Evolutionary conservation across 2,329 filamentous ascomycete genomes (phyloP), one percentile per base, ranked within the genome.

Genomic region (Scedosporium apiospermum): DNA sequence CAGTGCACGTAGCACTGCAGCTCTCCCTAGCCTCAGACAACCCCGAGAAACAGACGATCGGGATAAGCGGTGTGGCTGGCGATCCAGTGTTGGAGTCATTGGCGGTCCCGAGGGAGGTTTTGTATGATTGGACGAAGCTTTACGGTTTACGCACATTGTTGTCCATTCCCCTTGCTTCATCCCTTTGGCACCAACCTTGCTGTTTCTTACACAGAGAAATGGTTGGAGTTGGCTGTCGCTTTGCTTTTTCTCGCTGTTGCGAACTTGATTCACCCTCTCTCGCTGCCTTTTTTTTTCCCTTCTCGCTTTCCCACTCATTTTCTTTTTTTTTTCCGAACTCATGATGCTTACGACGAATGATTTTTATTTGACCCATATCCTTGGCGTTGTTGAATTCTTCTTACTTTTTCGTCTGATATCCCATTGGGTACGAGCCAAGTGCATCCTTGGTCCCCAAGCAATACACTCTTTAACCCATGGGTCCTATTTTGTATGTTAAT

Each of bases 81-180:
- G 82, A 41, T 78, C 80, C 26, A 84, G 80, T 65, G 78, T 85
- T 34, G 80, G 81, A 34, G 79, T 85, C 12, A 77, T 84, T 27
- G 51, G 51, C 58, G 77, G 77, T 18, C 69, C 71, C 62, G 83
- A 87, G 53, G 80, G 82, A 41, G 80, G 80, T 21, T 83, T 86
- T 67, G 68, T 85, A 46, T 86, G 70, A 80, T 51, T 27, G 23
- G 30, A 51, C 44, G n/a, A 12, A 34, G n/a, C 9, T 38, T 46
- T 34, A 27, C 58, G 26, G n/a, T 41, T 42, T 46, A 34, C 41
- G 42, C 27, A 38, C 21, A 23, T 21, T 18, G 57, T 18, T 38
- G n/a, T 41, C n/a, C 38, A 38, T 23, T 18, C n/a, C 51, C 26
- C 26, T 42, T 6, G 30, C 16, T 58, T n/a, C 55, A 18, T 38